phyloP scores from a whole-genome alignment of 2,329 filamentous ascomycete genomes.

The Arthrocladium fulminans region DNA sequence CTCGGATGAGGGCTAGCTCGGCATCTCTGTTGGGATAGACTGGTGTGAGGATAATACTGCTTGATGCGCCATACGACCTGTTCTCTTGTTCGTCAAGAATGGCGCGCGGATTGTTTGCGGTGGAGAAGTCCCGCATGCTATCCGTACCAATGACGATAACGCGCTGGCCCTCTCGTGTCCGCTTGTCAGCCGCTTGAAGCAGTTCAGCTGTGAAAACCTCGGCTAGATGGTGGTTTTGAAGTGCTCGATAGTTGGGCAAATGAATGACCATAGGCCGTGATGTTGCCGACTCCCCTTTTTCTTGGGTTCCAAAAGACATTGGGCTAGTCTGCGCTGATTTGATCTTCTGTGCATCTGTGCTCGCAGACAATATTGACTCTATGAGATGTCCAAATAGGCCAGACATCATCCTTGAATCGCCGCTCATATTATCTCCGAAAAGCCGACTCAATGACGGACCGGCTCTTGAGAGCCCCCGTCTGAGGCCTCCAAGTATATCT shows the following conservation, averaged over 20 bases:
- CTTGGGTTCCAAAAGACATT: not conserved
- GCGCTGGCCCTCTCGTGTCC: conserved; percentile 61
- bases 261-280: conserved; percentile 13
- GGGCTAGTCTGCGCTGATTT: not conserved
- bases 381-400: not conserved
- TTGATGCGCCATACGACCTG: conserved; percentile 39
- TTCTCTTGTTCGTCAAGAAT: conserved; percentile 41
- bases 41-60: conserved; percentile 48
- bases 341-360: not conserved
- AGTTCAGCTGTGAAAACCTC: conserved; percentile 61
- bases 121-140: conserved; percentile 46
- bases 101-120: conserved; percentile 34
- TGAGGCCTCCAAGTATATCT: not conserved
- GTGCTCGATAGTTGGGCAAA: conserved; percentile 55
- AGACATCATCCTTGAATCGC: not conserved
- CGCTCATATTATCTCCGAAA: not conserved
- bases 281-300: not conserved
- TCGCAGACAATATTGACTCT: not conserved
- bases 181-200: conserved; percentile 60
- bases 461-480: not conserved
- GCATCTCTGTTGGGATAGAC: conserved; percentile 29
- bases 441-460: not conserved
- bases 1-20: conserved; percentile 21
- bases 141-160: conserved; percentile 76
- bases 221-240: conserved; percentile 63